These are phyloP conservation scores for Exophiala oligosperma DNA, from an alignment of 2,329 filamentous ascomycete genomes.

Conservation along the genomic window DNA sequence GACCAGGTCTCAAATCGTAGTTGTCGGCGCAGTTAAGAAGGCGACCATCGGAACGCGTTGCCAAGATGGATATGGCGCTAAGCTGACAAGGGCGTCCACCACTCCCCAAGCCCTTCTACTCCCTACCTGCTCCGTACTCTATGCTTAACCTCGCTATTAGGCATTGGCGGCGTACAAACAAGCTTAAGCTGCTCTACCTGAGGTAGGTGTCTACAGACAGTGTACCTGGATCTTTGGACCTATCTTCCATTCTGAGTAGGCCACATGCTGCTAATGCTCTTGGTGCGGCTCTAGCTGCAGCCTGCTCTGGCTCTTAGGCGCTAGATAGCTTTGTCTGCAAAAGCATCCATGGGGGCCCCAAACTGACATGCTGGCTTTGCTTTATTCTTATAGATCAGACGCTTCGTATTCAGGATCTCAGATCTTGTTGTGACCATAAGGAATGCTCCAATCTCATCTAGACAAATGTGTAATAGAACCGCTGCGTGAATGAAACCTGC, in stretches of 20 bases:
- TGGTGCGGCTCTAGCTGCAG: too few relatives aligned
- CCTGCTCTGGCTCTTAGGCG: too few relatives aligned
- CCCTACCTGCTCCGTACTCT: too few relatives aligned
- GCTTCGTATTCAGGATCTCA: too few relatives aligned
- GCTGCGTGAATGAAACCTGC: neutral
- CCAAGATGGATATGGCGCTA: slow-evolving; percentile 8
- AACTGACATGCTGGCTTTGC: too few relatives aligned
- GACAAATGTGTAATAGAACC: neutral
- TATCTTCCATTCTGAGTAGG: too few relatives aligned
- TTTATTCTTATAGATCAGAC: too few relatives aligned
- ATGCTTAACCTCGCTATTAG: neutral
- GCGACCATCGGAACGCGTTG: slow-evolving; percentile 12
- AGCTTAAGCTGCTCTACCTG: neutral
- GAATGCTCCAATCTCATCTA: neutral
- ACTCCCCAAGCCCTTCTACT: too few relatives aligned
- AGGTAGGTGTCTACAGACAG: neutral
- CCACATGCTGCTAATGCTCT: too few relatives aligned
- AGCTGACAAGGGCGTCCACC: neutral
- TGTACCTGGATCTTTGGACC: neutral
- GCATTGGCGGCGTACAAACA: neutral
- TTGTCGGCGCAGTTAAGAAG: slow-evolving; percentile 4
- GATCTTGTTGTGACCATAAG: too few relatives aligned
- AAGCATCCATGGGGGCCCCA: too few relatives aligned
- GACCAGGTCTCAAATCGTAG: neutral
- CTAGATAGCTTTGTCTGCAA: neutral